Evolutionary conservation across 768 basidiomycete genomes (phyloP), one percentile per base, ranked within the genome.

Genomic region (Panellus pusillus): DNA sequence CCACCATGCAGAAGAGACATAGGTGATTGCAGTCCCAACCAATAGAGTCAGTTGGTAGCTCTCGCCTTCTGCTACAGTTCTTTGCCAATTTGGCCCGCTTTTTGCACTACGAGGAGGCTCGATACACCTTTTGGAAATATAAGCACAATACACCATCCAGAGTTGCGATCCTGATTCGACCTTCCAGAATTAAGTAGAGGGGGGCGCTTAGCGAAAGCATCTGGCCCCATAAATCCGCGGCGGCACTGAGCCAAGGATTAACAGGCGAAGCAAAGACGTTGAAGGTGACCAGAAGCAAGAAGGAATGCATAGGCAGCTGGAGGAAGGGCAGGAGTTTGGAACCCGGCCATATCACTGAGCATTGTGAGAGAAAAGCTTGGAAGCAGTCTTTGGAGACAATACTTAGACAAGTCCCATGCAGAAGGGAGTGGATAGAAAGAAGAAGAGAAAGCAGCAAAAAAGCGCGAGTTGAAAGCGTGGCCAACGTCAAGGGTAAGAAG

Each of bases 1-100:
- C 89, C 89, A 92, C 84, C 87, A 91, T 1, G 89, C 89, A 9
- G 91, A 87, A 35, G 76, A 75, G 18, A 93, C 91, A 69, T 92
- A 93, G 9, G 88, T 83, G 40, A 81, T 81, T 9, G 92, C 90
- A 2, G 90, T 82, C 29, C 79, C 82, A 60, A 93, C 84, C 31
- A 93, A 78, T 43, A 91, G 73, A 5, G 75, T 82, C 63, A 93
- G 87, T 65, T 93, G 91, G 65, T 86, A 87, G 8, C 74, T 72
- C 67, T 93, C 91, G 49, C 84, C 85, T 59, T 82, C 80, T 18
- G 66, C 80, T 11, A 87, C 87, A 13, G 72, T 46, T 79, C 80
- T 69, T 84, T 89, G 37, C 85, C 90, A 32, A 84, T 78, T 62
- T 90, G 88, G 3, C 92, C 91, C 2, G 89, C 74, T 65, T 84